Percentiles rank a stretch among this genome's conserved stretches.
These are phyloP conservation scores for Aureobasidium uvarum DNA, from an alignment of 2,329 filamentous ascomycete genomes.

Conservation along the genomic window DNA sequence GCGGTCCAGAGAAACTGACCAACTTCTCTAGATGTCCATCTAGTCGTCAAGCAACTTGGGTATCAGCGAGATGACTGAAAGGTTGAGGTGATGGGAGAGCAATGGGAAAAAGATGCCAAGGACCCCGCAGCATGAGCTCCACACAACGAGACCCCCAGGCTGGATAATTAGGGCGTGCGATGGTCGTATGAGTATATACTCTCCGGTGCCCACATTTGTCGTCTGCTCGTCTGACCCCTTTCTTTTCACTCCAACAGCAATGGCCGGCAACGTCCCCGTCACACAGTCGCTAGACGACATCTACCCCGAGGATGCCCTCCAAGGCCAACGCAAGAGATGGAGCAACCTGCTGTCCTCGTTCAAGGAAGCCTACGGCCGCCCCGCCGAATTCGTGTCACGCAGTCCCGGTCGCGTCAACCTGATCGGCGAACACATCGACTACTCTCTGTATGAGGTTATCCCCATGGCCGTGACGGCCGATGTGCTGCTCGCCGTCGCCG, in stretches of 20 bases:
- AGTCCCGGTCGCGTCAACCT: slow-evolving; percentile 96
- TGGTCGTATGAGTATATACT: slow-evolving; percentile 15
- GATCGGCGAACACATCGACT: slow-evolving; percentile 99
- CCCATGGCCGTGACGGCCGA: slow-evolving; percentile 95
- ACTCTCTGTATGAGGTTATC: slow-evolving; percentile 92
- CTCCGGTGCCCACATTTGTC: background rate
- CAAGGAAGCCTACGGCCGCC: slow-evolving; percentile 64
- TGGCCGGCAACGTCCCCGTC: slow-evolving; percentile 61
- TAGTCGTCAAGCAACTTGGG: background rate
- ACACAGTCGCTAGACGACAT: slow-evolving; percentile 74
- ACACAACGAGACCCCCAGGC: slow-evolving; percentile 10
- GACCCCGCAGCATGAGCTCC: slow-evolving; percentile 14
- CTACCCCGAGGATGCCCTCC: slow-evolving; percentile 72
- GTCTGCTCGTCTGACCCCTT: background rate
- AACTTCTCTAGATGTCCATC: background rate
- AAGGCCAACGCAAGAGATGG: slow-evolving; percentile 71
- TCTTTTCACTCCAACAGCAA: slow-evolving; percentile 18
- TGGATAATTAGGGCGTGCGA: slow-evolving; percentile 18
- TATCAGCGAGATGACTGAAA: background rate
- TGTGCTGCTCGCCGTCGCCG: slow-evolving; percentile 76
- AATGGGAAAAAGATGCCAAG: slow-evolving; percentile 59
- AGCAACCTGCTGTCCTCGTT: slow-evolving; percentile 70
- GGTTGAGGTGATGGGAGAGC: slow-evolving; percentile 48
- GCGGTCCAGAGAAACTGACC: background rate
- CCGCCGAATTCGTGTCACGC: slow-evolving; percentile 77